phyloP scores from a whole-genome alignment of 2,329 filamentous ascomycete species.

The Sporothrix mexicana region DNA sequence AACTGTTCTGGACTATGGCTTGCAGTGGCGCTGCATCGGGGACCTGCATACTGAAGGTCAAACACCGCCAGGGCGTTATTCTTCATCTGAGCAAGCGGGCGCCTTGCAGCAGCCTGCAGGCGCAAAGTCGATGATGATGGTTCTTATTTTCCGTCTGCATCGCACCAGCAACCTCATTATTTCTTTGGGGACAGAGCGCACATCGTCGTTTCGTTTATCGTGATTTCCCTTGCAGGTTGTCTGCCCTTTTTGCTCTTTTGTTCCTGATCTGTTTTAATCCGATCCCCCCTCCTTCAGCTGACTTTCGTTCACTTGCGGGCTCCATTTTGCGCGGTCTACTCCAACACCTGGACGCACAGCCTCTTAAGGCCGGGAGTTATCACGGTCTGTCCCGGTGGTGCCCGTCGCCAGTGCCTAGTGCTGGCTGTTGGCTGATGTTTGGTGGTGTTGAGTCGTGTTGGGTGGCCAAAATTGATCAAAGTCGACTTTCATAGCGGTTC shows the following conservation, averaged over 20 bases:
- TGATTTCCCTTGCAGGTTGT: background rate
- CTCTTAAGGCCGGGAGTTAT: background rate
- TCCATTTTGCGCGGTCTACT: background rate
- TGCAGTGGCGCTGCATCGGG: conserved; percentile 20
- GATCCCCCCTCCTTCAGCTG: conserved; percentile 9
- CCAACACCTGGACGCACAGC: conserved; percentile 16
- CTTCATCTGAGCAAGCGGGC: background rate
- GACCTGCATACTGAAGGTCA: conserved; percentile 6
- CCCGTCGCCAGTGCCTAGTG: conserved; percentile 21
- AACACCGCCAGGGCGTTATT: background rate
- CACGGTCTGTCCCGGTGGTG: conserved; percentile 30
- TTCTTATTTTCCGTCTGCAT: conserved; percentile 10
- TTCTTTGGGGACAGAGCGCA: background rate
- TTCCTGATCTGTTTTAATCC: background rate
- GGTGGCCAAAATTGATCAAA: background rate
- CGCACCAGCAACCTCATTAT: conserved; percentile 16
- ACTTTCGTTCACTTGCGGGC: background rate
- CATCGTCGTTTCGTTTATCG: conserved; percentile 27
- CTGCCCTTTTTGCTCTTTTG: background rate
- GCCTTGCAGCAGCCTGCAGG: background rate
- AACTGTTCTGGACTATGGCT: conserved; percentile 6
- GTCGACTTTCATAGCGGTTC: conserved; percentile 2
- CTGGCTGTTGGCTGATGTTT: conserved; percentile 3
- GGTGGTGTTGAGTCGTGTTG: background rate
- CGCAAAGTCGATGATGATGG: background rate